phyloP scores from a whole-genome alignment of 306 rosid genomes.

The Spatholobus suberectus region DNA sequence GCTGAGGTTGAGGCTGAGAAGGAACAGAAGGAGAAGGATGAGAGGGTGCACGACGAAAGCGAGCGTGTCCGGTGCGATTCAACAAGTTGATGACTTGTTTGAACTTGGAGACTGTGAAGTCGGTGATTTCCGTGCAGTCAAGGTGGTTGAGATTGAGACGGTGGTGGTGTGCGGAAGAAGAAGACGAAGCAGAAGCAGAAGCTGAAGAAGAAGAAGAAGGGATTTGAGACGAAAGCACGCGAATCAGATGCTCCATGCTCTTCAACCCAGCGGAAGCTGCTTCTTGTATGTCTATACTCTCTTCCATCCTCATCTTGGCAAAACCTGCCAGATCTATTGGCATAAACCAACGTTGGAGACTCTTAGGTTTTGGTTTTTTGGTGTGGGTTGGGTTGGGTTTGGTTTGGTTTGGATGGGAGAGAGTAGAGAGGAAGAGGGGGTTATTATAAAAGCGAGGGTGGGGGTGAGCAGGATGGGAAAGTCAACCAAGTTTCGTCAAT shows the following conservation, averaged over 20 bases:
- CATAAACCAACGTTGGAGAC: no score
- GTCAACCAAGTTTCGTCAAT: constrained; percentile 64
- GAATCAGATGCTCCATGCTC: constrained; percentile 78
- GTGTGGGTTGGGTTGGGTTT: no score
- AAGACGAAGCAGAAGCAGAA: background rate
- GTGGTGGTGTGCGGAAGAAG: background rate
- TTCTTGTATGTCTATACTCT: constrained; percentile 66
- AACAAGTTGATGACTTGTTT: constrained; percentile 71
- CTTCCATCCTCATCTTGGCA: constrained; percentile 45
- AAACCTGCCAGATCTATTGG: constrained; percentile 30
- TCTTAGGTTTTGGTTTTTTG: no score
- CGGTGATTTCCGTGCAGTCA: constrained; percentile 67
- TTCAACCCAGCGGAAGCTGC: constrained; percentile 76
- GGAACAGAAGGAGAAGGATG: background rate
- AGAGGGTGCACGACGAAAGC: constrained; percentile 84
- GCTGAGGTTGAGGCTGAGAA: background rate
- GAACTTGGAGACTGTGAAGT: constrained; percentile 82
- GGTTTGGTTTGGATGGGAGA: background rate
- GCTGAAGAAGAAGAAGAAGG: constrained; percentile 23
- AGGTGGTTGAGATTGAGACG: constrained; percentile 27
- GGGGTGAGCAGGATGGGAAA: constrained; percentile 26
- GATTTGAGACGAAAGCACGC: constrained; percentile 50
- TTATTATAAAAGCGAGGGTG: constrained; percentile 53
- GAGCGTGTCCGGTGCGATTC: constrained; percentile 88
- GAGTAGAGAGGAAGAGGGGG: background rate